Evolutionary conservation across 768 basidiomycete species (phyloP), one percentile per base, ranked within the genome.

Genomic region (Phanerochaete sordida): DNA sequence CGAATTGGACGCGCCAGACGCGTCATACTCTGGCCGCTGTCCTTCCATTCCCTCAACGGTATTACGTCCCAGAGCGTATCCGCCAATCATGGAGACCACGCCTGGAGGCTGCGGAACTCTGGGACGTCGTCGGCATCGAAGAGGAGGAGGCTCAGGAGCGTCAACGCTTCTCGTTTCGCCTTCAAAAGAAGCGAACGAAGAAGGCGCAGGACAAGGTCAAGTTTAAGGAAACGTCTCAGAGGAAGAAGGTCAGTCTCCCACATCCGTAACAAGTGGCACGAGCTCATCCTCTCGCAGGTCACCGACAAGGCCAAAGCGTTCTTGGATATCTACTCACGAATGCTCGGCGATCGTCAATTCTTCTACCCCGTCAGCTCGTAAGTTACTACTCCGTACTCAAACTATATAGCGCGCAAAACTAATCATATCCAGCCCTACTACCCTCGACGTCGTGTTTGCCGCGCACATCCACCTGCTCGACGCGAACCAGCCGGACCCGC

Each of bases 11-110:
- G 58, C 73, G 75, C 11, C 64, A 90, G 58, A 88, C 81, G 12
- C 79, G 79, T 35, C 81, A 80, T 3, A 72, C 78, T 0, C 72
- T 93, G 43, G 82, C 79, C 0, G 78, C 80, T 6, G 70, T 85
- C 64, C 83, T 88, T 56, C 79, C 84, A 15, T 57, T 87, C 2
- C 91, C 90, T 0, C 88, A 89, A 65, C 80, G 84, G 9, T 93
- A 90, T 68, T 93, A 88, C 66, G 82, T 90, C 7, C 86, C 90
- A 0, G 67, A 70, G 5, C 81, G 90, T 19, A 79, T 92, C 31
- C 81, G 89, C 39, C 76, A 80, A 27, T 69, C 77, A 19, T 82
- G 86, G 63, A 78, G 72, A 56, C 75, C 81, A 13, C 81, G 88
- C 15, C 73, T 93, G 35, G 82, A 88, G 68, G 79, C 79, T 8